Percentiles rank a stretch among this genome's conserved stretches.
Conservation (phyloP, 805 yeast genomes). For the Candida takata region DNA sequence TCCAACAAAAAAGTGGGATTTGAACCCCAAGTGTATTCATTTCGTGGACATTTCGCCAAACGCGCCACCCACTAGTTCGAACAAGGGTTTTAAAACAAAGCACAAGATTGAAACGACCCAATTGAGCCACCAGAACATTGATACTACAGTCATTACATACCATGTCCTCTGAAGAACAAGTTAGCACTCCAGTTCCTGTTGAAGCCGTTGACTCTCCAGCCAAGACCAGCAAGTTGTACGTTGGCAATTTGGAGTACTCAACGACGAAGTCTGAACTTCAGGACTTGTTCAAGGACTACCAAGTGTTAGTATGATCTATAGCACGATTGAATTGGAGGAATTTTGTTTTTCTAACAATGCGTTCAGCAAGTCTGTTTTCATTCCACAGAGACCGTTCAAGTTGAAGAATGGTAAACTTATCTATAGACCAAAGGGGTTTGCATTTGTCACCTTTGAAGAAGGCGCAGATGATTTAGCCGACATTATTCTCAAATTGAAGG, state of each 20-base stretch:
- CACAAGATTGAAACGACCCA: too few relatives aligned
- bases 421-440: slow-evolving; percentile 46
- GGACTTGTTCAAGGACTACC: slow-evolving; percentile 41
- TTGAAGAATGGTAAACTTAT: slow-evolving; percentile 31
- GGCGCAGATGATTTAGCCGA: slow-evolving; percentile 34
- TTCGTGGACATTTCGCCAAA: too few relatives aligned
- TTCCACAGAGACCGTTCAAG: slow-evolving; percentile 35
- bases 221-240: slow-evolving; percentile 43
- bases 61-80: too few relatives aligned
- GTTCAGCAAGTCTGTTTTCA: slow-evolving; percentile 1
- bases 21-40: too few relatives aligned
- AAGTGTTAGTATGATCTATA: slow-evolving; percentile 18
- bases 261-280: slow-evolving; percentile 49
- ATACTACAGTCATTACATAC: not conserved
- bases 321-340: too few relatives aligned
- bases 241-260: slow-evolving; percentile 60
- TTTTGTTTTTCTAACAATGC: too few relatives aligned
- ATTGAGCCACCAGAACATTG: too few relatives aligned
- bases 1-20: too few relatives aligned
- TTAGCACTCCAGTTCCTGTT: slow-evolving; percentile 1
- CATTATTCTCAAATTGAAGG: slow-evolving; percentile 36
- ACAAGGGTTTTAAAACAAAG: too few relatives aligned
- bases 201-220: slow-evolving; percentile 2
- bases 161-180: not conserved
- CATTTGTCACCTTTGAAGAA: slow-evolving; percentile 44